Base-by-base conservation (phyloP, 2,329 filamentous ascomycete genomes). In the Colletotrichum gigasporum region DNA sequence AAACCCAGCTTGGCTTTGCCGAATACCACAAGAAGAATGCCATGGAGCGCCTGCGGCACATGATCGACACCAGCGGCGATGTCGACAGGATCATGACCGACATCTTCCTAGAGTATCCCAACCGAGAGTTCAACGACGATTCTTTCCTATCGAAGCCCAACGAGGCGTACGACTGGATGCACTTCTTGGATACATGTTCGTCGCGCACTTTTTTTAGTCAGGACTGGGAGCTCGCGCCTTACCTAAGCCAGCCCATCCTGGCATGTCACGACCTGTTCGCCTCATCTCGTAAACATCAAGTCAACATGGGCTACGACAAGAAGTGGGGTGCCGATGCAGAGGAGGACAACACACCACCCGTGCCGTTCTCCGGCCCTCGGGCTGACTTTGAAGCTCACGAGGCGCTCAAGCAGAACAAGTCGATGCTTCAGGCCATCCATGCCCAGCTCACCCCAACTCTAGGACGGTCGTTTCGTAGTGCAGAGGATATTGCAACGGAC, bases 241-340 rank as follows among this genome's bases (percentile, higher is more conserved):
- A 99, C 75, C 86, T 98, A 50, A 92, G 90, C 71, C 92, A 96
- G 69, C 90, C 95, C 0, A 86, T 96, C 14, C 85, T 98, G 2
- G 96, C 93, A 3, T 97, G 97, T 73, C 96, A 99, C 74, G 85
- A 93, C 72, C 85, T 99, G 11, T 99, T 99, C 73, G 92, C 94
- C 3, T 91, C 92, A 0, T 87, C 90, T 24, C 84, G 84, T 34
- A 84, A 84, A 58, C 82, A 82, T 71, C 72, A 77, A 67, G 71
- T 75, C 50, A 77, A 74, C 62, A 64, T 75, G 48, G 75, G 74
- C 34, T 82, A 80, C 60, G 82, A 85, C 50, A 79, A 76, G 18
- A 79, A 75, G 65, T 81, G 82, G 75, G 82, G 80, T 2, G 78
- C 71, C 22, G 80, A 80, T 11, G 77, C 74, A 6, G 82, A 82